Conservation (phyloP, 352 stramenopile species). For the Phytophthora hybrid region DNA sequence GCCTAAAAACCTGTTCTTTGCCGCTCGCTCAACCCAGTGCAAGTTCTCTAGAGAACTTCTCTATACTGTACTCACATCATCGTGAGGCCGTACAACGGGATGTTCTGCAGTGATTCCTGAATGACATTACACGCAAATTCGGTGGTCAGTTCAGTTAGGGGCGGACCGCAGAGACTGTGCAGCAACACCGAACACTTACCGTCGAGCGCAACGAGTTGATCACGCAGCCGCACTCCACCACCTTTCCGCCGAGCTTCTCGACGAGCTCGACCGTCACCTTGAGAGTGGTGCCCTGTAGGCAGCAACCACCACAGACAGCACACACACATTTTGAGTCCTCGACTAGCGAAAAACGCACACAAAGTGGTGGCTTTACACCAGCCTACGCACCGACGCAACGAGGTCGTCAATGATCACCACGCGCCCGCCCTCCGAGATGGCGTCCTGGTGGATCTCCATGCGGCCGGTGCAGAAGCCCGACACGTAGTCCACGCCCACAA, state of each 20-base stretch:
- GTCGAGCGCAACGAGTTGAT: slow-evolving; percentile 66
- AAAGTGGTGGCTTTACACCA: neutral
- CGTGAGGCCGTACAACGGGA: slow-evolving; percentile 62
- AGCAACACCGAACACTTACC: slow-evolving; percentile 38
- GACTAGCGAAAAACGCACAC: slow-evolving; percentile 11
- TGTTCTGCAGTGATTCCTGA: slow-evolving; percentile 57
- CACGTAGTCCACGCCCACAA: slow-evolving; percentile 84
- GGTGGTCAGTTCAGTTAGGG: slow-evolving; percentile 30
- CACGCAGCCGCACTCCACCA: slow-evolving; percentile 85
- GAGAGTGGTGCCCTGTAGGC: slow-evolving; percentile 72
- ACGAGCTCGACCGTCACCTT: slow-evolving; percentile 85
- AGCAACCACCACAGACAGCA: slow-evolving; percentile 5
- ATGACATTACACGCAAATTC: slow-evolving; percentile 10
- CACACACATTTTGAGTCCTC: slow-evolving; percentile 4
- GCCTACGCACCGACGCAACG: slow-evolving; percentile 66
- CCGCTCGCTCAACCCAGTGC: neutral
- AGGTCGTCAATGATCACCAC: slow-evolving; percentile 86
- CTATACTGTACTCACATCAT: slow-evolving; percentile 45
- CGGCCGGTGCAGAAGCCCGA: slow-evolving; percentile 77
- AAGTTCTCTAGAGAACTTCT: too few species aligned
- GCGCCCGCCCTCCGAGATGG: slow-evolving; percentile 71
- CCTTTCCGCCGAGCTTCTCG: slow-evolving; percentile 66
- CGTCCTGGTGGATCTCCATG: slow-evolving; percentile 86
- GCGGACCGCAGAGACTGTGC: neutral
- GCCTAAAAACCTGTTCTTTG: neutral